phyloP scores from a whole-genome alignment of 2,329 filamentous ascomycete species.

The Exophiala sideris region DNA sequence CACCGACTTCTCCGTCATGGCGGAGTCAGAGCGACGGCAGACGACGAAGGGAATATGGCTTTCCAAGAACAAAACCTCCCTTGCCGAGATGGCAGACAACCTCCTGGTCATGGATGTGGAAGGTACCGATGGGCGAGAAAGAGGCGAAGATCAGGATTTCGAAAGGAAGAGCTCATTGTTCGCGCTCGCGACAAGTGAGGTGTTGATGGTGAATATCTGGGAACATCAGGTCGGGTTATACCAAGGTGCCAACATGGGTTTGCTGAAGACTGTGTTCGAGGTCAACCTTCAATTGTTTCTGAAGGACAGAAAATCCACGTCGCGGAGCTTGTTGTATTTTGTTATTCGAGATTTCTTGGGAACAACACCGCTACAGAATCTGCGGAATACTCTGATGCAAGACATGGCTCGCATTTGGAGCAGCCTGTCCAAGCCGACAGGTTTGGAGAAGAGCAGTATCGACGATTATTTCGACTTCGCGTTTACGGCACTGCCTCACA shows the following conservation, averaged over 20 bases:
- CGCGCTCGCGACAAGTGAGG: slow-evolving; percentile 93
- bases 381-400: slow-evolving; percentile 84
- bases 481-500: slow-evolving; percentile 92
- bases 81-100: slow-evolving; percentile 77
- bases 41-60: slow-evolving; percentile 99
- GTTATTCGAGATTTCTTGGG: slow-evolving; percentile 97
- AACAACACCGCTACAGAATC: slow-evolving; percentile 81
- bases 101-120: slow-evolving; percentile 99
- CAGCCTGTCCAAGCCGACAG: slow-evolving; percentile 83
- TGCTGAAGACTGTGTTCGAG: slow-evolving; percentile 98
- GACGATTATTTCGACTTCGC: slow-evolving; percentile 99
- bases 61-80: slow-evolving; percentile 80
- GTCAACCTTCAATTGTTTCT: slow-evolving; percentile 96
- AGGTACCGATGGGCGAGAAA: slow-evolving; percentile 91
- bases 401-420: slow-evolving; percentile 91
- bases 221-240: slow-evolving; percentile 98
- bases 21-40: slow-evolving; percentile 86
- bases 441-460: slow-evolving; percentile 82
- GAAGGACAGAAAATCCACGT: slow-evolving; percentile 87
- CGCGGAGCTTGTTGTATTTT: slow-evolving; percentile 91
- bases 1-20: slow-evolving; percentile 97
- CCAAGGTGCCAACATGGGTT: slow-evolving; percentile 97
- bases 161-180: slow-evolving; percentile 98
- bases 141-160: slow-evolving; percentile 97
- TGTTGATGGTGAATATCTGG: slow-evolving; percentile 98